Conservation (phyloP, 441 rosid genomes). For the Erodium chrysanthum region DNA sequence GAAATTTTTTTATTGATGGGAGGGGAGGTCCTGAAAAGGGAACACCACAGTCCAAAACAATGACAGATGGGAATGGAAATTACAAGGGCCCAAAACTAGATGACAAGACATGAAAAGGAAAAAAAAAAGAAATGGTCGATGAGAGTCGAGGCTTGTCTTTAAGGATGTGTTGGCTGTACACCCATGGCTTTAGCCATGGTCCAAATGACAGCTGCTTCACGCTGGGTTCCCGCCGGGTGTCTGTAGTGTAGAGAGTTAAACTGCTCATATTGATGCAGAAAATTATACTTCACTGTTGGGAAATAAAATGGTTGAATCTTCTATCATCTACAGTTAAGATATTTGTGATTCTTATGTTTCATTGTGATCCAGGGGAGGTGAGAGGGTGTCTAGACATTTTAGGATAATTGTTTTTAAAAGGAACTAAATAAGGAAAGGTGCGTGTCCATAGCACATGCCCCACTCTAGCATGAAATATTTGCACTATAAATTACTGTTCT, state of each 20-base stretch:
- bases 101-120: too few relatives aligned
- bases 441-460: neutral
- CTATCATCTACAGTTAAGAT: neutral
- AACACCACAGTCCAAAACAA: too few relatives aligned
- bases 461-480: neutral
- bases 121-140: too few relatives aligned
- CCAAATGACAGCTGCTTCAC: too few relatives aligned
- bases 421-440: neutral
- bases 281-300: neutral
- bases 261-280: neutral
- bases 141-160: too few relatives aligned
- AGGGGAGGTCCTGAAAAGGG: too few relatives aligned
- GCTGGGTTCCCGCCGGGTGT: too few relatives aligned
- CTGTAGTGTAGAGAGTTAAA: neutral
- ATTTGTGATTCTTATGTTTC: neutral
- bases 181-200: too few relatives aligned
- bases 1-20: too few relatives aligned
- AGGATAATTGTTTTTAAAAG: neutral
- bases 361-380: neutral
- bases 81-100: too few relatives aligned
- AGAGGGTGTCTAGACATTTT: neutral
- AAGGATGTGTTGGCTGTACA: too few relatives aligned
- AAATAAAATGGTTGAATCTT: slow-evolving; percentile 2
- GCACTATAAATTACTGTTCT: neutral
- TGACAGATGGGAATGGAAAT: too few relatives aligned